A percentile compares a stretch with the other conserved stretches of the same genome.
Conservation (phyloP, 495 filamentous ascomycete species). For the Umbilicaria muhlenbergii region DNA sequence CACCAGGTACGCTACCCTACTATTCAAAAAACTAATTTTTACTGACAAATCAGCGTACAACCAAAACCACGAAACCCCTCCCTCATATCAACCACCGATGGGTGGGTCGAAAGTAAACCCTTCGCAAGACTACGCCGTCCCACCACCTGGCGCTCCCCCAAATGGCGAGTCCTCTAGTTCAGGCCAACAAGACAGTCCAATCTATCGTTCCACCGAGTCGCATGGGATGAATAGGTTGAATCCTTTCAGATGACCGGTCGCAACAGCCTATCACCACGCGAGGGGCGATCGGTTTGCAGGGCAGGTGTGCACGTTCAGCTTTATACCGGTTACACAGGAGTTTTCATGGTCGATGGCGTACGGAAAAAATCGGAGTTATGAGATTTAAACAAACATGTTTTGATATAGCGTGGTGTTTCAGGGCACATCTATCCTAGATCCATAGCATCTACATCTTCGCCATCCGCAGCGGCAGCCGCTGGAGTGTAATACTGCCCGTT, state of each 20-base stretch:
- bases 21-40: background rate
- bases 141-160: constrained; percentile 9
- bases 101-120: constrained; percentile 42
- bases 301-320: too few species aligned
- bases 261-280: too few species aligned
- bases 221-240: constrained; percentile 4
- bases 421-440: constrained; percentile 40
- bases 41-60: constrained; percentile 18
- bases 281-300: too few species aligned
- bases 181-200: background rate
- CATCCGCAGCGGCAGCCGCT: constrained; percentile 3
- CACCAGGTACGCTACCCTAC: constrained; percentile 12
- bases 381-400: too few species aligned
- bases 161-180: background rate
- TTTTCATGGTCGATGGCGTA: too few species aligned
- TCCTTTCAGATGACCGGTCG: constrained; percentile 2
- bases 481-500: background rate
- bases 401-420: background rate
- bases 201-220: too few species aligned
- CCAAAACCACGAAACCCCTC: constrained; percentile 28
- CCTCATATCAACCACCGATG: constrained; percentile 36
- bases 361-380: too few species aligned
- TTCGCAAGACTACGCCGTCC: constrained; percentile 21
- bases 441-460: constrained; percentile 51
- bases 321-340: too few species aligned